These are phyloP conservation scores for Ceratobasidium sp. DNA, from an alignment of 1,284 basidiomycete genomes.

Conservation along the genomic window DNA sequence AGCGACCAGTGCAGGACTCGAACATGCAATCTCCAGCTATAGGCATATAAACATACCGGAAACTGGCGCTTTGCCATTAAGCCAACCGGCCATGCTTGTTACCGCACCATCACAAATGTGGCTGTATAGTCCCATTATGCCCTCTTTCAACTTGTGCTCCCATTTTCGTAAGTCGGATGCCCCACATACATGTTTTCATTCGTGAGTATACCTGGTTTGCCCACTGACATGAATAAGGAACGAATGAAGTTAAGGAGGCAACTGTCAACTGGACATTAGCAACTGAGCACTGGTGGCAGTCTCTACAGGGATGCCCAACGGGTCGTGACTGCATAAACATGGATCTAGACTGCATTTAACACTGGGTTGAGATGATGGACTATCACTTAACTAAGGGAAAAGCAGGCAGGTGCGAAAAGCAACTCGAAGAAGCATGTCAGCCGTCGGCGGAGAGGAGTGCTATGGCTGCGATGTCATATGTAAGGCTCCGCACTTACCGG, in stretches of 20 bases:
- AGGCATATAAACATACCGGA: conserved; percentile 19
- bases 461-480: conserved; percentile 3
- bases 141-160: too few species aligned
- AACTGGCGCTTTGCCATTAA: conserved; percentile 46
- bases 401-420: not conserved
- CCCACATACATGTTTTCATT: too few species aligned
- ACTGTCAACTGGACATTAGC: too few species aligned
- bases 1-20: conserved; percentile 43
- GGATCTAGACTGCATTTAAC: too few species aligned
- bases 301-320: not conserved
- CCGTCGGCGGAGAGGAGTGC: conserved; percentile 2
- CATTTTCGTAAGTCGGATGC: too few species aligned
- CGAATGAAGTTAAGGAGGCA: too few species aligned
- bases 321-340: too few species aligned
- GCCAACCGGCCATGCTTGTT: conserved; percentile 34
- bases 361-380: too few species aligned
- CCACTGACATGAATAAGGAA: too few species aligned
- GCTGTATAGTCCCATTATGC: too few species aligned
- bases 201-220: too few species aligned
- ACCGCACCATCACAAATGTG: not conserved
- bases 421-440: not conserved
- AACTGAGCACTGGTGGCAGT: not conserved
- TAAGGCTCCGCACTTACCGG: conserved; percentile 16
- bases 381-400: not conserved
- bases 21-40: conserved; percentile 45